phyloP scores from a whole-genome alignment of 2,329 filamentous ascomycete genomes.

The Sordariomycetes sp. region DNA sequence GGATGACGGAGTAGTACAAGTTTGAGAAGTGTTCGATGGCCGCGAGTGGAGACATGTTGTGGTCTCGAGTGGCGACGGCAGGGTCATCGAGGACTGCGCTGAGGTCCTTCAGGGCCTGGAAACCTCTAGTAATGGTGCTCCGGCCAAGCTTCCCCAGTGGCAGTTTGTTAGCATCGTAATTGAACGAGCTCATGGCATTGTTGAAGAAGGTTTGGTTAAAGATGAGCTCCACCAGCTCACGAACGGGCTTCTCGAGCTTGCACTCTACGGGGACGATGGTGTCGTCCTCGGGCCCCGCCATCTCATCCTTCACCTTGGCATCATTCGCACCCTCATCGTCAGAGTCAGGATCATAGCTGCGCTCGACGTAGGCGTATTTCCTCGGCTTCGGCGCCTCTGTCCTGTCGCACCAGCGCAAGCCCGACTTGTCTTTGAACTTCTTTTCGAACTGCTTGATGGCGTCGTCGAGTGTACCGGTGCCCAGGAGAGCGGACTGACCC shows the following conservation, averaged over 20 bases:
- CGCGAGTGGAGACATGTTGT: slow-evolving; percentile 18
- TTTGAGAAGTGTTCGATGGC: slow-evolving; percentile 58
- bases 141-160: slow-evolving; percentile 79
- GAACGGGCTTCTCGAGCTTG: slow-evolving; percentile 39
- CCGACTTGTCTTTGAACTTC: slow-evolving; percentile 51
- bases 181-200: slow-evolving; percentile 49
- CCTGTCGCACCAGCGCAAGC: slow-evolving; percentile 39
- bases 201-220: slow-evolving; percentile 68
- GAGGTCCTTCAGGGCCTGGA: slow-evolving; percentile 63
- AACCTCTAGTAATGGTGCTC: slow-evolving; percentile 60
- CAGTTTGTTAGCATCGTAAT: slow-evolving; percentile 64
- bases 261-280: slow-evolving; percentile 9
- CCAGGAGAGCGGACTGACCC: slow-evolving; percentile 33
- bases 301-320: slow-evolving; percentile 13
- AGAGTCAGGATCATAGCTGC: slow-evolving; percentile 58
- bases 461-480: slow-evolving; percentile 22
- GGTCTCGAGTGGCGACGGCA: slow-evolving; percentile 26
- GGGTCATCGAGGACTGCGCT: slow-evolving; percentile 49
- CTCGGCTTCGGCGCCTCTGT: slow-evolving; percentile 42
- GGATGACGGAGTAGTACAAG: slow-evolving; percentile 68
- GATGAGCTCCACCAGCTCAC: slow-evolving; percentile 65
- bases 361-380: slow-evolving; percentile 73
- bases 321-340: slow-evolving; percentile 35
- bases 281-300: slow-evolving; percentile 18
- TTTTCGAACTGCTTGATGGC: slow-evolving; percentile 40